Evolutionary conservation across 169 alveolate genomes (phyloP), one percentile per base, ranked within the genome.

Genomic region (Cyclospora cayetanensis): DNA sequence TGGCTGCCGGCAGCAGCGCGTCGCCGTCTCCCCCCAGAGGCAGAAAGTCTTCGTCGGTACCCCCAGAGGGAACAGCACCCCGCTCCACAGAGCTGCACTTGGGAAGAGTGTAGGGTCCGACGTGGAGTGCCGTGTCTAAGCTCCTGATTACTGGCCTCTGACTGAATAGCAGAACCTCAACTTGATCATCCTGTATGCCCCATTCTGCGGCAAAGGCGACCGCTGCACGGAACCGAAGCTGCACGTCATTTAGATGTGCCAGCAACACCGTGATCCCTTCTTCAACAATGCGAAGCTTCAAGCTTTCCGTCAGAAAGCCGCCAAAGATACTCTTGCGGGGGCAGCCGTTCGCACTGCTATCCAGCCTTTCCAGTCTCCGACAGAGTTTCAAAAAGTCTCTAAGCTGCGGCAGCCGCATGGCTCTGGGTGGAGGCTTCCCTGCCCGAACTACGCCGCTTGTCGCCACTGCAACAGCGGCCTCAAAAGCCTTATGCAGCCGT

Each of bases 341-440:
- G 80, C 80, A 20, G 80, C 83, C 37, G 84, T 41, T 42, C 84
- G 31, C 27, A 55, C 90, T 3, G 25, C 55, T n/a, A 35, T 80
- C 72, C 12, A 77, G 87, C 70, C n/a, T 74, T 52, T 88, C 87
- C 66, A 88, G 76, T 27, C 93, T 43, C n/a, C 93, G 25, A 27
- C 89, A 72, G 89, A 88, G 93, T 68, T 88, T 88, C 52, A 88
- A 35, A 43, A 88, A 55, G 89, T 88, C 93, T 42, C 93, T 27
- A 35, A 88, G 82, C 89, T 72, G 89, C 4, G 88, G 87, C 80
- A 74, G 80, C 52, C 93, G 93, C 53, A 68, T 83, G 20, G 91
- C 91, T 46, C 42, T 60, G 52, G 91, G 83, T 12, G 83, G 80
- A 66, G 83, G 91, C 84, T 25, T 50, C 1, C 70, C 91, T 31